Base-by-base conservation (phyloP, 2,329 filamentous ascomycete genomes). In the Fusarium sp. region DNA sequence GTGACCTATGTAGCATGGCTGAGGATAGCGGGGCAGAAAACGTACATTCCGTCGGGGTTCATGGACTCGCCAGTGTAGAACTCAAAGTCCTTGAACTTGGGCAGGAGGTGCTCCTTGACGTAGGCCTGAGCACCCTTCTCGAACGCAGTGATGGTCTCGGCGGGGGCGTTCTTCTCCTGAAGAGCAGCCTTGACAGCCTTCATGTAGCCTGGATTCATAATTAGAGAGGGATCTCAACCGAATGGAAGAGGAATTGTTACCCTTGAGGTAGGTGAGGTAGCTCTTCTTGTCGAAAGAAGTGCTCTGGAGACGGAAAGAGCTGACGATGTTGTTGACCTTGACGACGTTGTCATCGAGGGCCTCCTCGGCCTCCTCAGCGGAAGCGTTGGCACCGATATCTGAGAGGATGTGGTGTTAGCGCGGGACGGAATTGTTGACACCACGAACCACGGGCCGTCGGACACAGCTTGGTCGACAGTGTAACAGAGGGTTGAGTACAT, bases 321-420 rank as follows among this genome's bases (percentile, higher is more conserved):
- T 88, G 83, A 97, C 90, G 74, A 98, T 92, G 87, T 99, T 95
- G 89, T 97, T 97, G 87, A 98, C 95, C 83, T 91, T 91, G 86
- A 92, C 85, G 68, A 85, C 84, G 57, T 79, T 65, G 80, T 97
- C 95, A 59, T 97, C 95, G 79, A 92, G 79, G 76, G 84, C 93
- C 80, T 95, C 94, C 0, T 92, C 94, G 66, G 88, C 94, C 83
- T 93, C 96, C 88, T 98, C 97, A 73, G 97, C 95, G 80, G 96
- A 98, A 80, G 97, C 94, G 87, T 99, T 99, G 89, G 95, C 97
- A 85, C 97, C 97, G 81, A 90, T 97, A 85, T 97, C 93, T 95
- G 67, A 35, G 66, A 35, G 52, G 6, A 27, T 5, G 30, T 20
- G 23, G 23, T 62, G 67, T 79, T 68, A 75, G 72, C 43, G 27